phyloP scores from a whole-genome alignment of 306 rosid species.

The Trifolium fragiferum region DNA sequence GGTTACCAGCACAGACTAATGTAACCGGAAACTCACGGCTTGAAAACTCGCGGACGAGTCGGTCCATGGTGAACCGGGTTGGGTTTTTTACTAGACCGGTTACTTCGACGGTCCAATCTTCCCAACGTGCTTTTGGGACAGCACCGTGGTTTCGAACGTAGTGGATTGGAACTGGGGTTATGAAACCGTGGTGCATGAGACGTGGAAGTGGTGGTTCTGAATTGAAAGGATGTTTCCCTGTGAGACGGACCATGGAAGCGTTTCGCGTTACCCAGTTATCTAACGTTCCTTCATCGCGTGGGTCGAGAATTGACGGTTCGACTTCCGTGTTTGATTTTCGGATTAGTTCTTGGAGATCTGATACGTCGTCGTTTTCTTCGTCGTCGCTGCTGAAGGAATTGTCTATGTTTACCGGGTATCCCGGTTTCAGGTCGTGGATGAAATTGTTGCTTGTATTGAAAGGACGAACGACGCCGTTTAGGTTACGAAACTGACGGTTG shows the following conservation, averaged over 20 bases:
- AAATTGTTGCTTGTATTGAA: constrained; percentile 31
- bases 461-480: constrained; percentile 55
- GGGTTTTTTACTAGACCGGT: constrained; percentile 70
- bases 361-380: constrained; percentile 32
- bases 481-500: constrained; percentile 53
- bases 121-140: constrained; percentile 66
- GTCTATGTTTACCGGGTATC: constrained; percentile 35
- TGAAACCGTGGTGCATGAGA: constrained; percentile 85
- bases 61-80: constrained; percentile 60
- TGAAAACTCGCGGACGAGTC: constrained; percentile 57
- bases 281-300: constrained; percentile 63
- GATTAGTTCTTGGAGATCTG: constrained; percentile 36
- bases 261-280: constrained; percentile 76
- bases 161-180: constrained; percentile 82
- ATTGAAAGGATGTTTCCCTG: constrained; percentile 87
- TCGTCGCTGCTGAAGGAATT: constrained; percentile 56
- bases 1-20: constrained; percentile 81
- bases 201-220: constrained; percentile 66
- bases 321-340: constrained; percentile 49
- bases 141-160: constrained; percentile 83
- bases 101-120: constrained; percentile 67
- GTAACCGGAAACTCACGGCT: constrained; percentile 65
- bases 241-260: constrained; percentile 70
- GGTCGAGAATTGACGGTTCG: constrained; percentile 60
- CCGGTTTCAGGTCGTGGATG: constrained; percentile 41